These are phyloP conservation scores for Globisporangium mamillatum DNA, from an alignment of 352 stramenopile species.

Conservation along the genomic window DNA sequence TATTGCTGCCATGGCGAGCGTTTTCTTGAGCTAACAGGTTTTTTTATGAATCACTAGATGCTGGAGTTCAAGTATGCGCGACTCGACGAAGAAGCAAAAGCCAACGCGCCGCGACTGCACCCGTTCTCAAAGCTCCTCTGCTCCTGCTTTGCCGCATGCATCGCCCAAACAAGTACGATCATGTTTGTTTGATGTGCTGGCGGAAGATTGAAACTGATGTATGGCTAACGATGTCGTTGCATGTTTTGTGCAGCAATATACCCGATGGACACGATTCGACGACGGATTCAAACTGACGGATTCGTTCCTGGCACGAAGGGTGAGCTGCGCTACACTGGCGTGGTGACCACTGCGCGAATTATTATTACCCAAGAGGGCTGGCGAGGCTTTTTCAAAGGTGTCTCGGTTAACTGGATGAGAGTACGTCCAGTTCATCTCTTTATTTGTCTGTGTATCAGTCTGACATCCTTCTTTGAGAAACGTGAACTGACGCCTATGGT, in stretches of 20 bases:
- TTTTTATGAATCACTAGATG: slow-evolving; percentile 25
- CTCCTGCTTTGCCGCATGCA: slow-evolving; percentile 81
- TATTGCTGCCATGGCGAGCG: background rate
- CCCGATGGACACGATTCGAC: slow-evolving; percentile 81
- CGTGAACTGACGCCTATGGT: background rate
- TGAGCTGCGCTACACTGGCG: slow-evolving; percentile 62
- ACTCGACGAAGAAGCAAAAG: slow-evolving; percentile 24
- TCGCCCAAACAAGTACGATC: slow-evolving; percentile 75
- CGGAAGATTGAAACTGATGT: background rate
- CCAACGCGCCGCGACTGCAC: slow-evolving; percentile 37
- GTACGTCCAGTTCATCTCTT: slow-evolving; percentile 34
- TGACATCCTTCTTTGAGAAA: background rate
- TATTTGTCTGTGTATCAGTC: background rate
- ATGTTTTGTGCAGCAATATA: slow-evolving; percentile 55
- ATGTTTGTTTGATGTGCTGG: background rate
- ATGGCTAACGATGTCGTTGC: slow-evolving; percentile 6
- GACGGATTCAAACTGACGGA: slow-evolving; percentile 81
- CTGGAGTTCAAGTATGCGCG: slow-evolving; percentile 43
- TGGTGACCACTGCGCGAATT: slow-evolving; percentile 60
- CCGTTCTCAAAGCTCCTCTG: slow-evolving; percentile 81
- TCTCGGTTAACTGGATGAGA: slow-evolving; percentile 85
- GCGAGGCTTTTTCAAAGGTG: slow-evolving; percentile 83
- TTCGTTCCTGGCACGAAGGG: slow-evolving; percentile 50
- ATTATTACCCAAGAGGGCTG: slow-evolving; percentile 77
- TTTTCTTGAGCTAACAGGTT: background rate